Percentiles rank a stretch among this genome's conserved stretches.
Conservation (phyloP, 768 basidiomycete species). For the Auriscalpium microsporum region DNA sequence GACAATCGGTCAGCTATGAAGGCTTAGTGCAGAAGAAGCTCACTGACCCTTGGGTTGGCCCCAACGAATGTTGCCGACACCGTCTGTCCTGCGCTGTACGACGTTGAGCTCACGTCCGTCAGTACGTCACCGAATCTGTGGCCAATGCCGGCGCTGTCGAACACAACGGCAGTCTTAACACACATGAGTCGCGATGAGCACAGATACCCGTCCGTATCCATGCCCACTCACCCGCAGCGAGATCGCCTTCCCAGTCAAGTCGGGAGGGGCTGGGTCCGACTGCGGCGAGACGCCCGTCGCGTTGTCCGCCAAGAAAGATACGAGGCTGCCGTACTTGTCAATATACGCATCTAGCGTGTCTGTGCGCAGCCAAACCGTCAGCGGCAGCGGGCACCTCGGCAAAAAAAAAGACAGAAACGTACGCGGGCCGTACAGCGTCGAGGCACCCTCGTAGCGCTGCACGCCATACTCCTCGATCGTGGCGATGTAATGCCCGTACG, state of each 20-base stretch:
- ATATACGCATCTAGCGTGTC: conserved; percentile 77
- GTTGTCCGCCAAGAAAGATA: conserved; percentile 50
- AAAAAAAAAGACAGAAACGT: conserved; percentile 23
- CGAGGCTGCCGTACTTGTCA: conserved; percentile 60
- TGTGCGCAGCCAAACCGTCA: conserved; percentile 19
- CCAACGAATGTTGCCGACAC: conserved; percentile 62
- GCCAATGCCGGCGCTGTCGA: conserved; percentile 48
- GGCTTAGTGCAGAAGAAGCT: neutral
- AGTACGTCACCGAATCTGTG: conserved; percentile 56
- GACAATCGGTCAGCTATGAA: neutral
- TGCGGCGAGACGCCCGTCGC: conserved; percentile 35
- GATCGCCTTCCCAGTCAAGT: conserved; percentile 58
- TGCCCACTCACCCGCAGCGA: conserved; percentile 45
- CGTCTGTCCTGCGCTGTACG: conserved; percentile 49
- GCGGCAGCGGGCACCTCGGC: neutral
- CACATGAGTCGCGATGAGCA: neutral
- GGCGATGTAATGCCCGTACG: conserved; percentile 67
- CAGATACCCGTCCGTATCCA: neutral
- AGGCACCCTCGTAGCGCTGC: conserved; percentile 78
- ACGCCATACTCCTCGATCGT: conserved; percentile 66
- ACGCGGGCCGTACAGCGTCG: conserved; percentile 72
- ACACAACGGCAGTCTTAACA: conserved; percentile 48
- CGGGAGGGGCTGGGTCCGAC: conserved; percentile 57
- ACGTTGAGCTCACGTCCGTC: conserved; percentile 38
- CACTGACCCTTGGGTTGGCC: conserved; percentile 64